Percentiles rank a stretch among this genome's conserved stretches.
phyloP scores from a whole-genome alignment of 805 yeast genomes.

The Wickerhamiella allomyrinae region DNA sequence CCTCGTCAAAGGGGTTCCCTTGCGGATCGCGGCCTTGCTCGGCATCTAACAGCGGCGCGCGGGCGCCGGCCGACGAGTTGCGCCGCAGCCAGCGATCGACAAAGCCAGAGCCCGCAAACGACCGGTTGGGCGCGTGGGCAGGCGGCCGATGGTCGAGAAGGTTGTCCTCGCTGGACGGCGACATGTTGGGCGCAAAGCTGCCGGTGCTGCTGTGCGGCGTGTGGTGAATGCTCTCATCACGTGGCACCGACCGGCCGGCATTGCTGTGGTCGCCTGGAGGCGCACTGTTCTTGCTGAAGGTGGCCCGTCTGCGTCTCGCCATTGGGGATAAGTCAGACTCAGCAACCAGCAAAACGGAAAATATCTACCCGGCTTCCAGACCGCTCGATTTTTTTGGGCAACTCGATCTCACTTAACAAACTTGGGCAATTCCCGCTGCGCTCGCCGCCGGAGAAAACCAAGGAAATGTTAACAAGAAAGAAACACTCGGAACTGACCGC shows the following conservation, averaged over 20 bases:
- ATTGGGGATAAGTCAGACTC: no score
- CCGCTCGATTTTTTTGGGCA: no score
- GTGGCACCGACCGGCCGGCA: neutral
- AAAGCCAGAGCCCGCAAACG: constrained; percentile 5
- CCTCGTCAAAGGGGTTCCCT: neutral
- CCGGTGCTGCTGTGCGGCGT: neutral
- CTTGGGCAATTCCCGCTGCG: no score
- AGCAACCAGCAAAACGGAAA: no score
- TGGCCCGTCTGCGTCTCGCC: neutral
- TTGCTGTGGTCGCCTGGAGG: neutral
- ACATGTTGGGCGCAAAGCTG: neutral
- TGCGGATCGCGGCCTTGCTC: constrained; percentile 2
- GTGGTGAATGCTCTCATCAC: neutral
- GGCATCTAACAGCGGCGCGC: constrained; percentile 7
- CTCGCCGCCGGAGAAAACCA: no score
- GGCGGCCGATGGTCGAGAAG: constrained; percentile 1
- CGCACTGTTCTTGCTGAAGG: neutral
- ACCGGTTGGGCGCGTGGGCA: neutral
- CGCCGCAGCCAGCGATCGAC: constrained; percentile 20
- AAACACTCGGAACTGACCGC: no score
- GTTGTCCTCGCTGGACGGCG: constrained; percentile 1
- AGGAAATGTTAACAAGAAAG: no score
- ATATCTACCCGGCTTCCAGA: no score
- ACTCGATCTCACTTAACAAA: no score
- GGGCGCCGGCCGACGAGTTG: constrained; percentile 6